These are phyloP conservation scores for Talaromyces pinophilus DNA, from an alignment of 2,329 filamentous ascomycete species.

Conservation along the genomic window DNA sequence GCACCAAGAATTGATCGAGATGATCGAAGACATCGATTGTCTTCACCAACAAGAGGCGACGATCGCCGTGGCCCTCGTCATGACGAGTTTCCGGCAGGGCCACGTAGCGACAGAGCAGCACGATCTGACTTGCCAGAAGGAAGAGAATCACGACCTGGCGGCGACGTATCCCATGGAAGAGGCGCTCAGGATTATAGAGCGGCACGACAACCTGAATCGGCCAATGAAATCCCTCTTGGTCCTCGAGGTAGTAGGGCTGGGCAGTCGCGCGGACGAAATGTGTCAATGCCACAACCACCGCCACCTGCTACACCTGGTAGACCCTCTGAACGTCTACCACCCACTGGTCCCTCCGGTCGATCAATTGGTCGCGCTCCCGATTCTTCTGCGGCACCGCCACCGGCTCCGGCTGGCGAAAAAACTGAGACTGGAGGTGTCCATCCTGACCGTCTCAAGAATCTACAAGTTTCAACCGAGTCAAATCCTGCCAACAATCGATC, in stretches of 20 bases:
- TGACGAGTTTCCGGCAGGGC: conserved; percentile 56
- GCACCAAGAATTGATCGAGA: conserved; percentile 38
- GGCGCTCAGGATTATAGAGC: conserved; percentile 45
- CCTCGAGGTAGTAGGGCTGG: conserved; percentile 46
- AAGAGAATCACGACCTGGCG: conserved; percentile 41
- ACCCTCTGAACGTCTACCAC: conserved; percentile 43
- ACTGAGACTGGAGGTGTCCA: conserved; percentile 52
- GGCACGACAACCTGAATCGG: conserved; percentile 39
- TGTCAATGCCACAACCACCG: conserved; percentile 36
- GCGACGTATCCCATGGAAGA: conserved; percentile 51
- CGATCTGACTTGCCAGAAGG: conserved; percentile 35
- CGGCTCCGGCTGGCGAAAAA: conserved; percentile 35
- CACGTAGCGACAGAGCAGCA: conserved; percentile 47
- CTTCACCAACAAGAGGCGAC: conserved; percentile 20
- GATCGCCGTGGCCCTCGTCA: conserved; percentile 30
- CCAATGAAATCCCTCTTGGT: conserved; percentile 55
- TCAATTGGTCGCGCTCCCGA: conserved; percentile 37
- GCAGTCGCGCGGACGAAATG: conserved; percentile 41
- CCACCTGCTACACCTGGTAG: conserved; percentile 26
- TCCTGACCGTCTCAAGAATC: conserved; percentile 54
- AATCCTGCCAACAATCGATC: conserved; percentile 30
- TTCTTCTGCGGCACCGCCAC: conserved; percentile 34
- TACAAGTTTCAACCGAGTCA: conserved; percentile 35
- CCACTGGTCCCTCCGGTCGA: conserved; percentile 46
- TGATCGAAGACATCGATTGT: conserved; percentile 36